These are phyloP conservation scores for Aspergillus mulundensis DNA, from an alignment of 495 filamentous ascomycete species.

Conservation along the genomic window DNA sequence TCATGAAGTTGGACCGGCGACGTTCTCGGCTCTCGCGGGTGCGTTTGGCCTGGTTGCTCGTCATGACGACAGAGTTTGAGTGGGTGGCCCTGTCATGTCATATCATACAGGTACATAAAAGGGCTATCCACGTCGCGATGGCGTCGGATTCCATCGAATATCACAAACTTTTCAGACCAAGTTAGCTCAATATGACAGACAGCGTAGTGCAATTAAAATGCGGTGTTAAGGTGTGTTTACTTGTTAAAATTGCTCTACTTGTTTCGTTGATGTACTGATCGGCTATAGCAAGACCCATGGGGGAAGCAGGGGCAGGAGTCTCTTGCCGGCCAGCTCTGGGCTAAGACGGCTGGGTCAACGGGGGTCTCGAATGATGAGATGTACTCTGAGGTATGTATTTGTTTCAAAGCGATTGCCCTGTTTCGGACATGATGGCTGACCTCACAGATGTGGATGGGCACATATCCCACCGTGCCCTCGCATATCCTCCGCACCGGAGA, in stretches of 20 bases:
- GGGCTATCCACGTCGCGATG: not conserved
- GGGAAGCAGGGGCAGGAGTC: constrained; percentile 46
- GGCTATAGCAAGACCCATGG: constrained; percentile 43
- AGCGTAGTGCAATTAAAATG: constrained; percentile 41
- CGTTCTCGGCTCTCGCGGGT: not conserved
- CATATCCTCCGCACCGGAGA: constrained; percentile 58
- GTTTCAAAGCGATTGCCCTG: not conserved
- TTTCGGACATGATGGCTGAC: too few species aligned
- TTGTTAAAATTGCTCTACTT: not conserved
- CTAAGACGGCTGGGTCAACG: constrained; percentile 37
- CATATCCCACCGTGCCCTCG: constrained; percentile 69
- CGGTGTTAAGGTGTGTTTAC: constrained; percentile 33
- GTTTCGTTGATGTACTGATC: not conserved
- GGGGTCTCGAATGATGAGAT: constrained; percentile 37
- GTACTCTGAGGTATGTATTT: constrained; percentile 41
- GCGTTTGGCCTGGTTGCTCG: too few species aligned
- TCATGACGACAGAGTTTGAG: constrained; percentile 1
- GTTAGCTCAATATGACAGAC: constrained; percentile 24
- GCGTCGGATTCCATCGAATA: not conserved
- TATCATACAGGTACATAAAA: not conserved
- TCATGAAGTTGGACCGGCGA: not conserved
- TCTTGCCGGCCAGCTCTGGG: constrained; percentile 37
- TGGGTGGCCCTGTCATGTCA: not conserved
- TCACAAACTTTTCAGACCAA: not conserved
- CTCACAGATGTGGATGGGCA: constrained; percentile 74